Evolutionary conservation across 1,284 basidiomycete genomes (phyloP), one percentile per base, ranked within the genome.

Genomic region (Heterobasidion parviporum): DNA sequence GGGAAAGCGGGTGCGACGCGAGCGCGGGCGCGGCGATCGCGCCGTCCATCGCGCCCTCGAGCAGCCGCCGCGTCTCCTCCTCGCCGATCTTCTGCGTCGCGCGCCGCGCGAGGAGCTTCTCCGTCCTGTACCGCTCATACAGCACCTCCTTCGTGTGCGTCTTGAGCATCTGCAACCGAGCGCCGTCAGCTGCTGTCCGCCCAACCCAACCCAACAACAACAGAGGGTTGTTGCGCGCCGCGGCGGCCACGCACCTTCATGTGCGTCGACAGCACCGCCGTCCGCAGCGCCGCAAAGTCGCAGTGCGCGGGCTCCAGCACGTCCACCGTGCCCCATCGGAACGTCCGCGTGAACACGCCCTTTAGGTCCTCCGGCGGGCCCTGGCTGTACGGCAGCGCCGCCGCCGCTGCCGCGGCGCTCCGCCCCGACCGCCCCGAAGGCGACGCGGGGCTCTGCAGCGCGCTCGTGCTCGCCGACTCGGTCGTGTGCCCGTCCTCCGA

Each of bases 51-150:
- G 18, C 18, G 18, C 87, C 87, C 77, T 87, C 78, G 62, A 91
- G 68, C 65, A 91, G 71, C 61, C 82, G 78, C 63, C 82, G 78
- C 60, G 82, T 76, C 65, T 89, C 81, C 59, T 83, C 83, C 54
- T 87, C 84, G 56, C 83, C 81, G 63, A 91, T 89, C 60, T 84
- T 80, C 62, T 78, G 76, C 34, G 89, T 91, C 32, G 87, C 89
- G 58, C 89, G 83, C 59, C 89, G 78, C 34, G 87, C 88, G 16
- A 92, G 80, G 56, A 92, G 78, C 69, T 91, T 91, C 74, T 92
- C 88, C 1, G 89, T 92, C 64, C 89, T 77, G 69, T 82, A 92
- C 63, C 81, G 85, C 72, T 92, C 89, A 67, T 92, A 92, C 67
- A 92, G 70, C 56, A 90, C 87, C 65, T 92, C 88, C 63, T 83